Conservation (phyloP, 129 eudicot species). For the Apium graveolens region DNA sequence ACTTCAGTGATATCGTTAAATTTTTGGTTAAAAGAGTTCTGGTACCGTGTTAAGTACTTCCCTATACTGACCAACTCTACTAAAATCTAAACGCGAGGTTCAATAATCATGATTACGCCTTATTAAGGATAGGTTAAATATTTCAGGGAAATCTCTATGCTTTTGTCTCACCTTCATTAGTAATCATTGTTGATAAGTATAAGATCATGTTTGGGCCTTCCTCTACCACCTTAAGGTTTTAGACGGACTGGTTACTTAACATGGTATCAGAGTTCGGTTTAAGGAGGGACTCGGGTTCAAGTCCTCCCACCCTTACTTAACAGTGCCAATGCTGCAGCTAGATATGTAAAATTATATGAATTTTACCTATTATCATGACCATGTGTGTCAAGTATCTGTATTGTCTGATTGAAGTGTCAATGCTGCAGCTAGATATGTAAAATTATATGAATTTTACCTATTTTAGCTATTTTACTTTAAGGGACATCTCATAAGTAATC, state of each 20-base stretch:
- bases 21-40: neutral
- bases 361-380: constrained; percentile 7
- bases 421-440: neutral
- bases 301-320: too few species aligned
- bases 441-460: constrained; percentile 5
- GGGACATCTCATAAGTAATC: constrained; percentile 16
- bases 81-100: neutral
- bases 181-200: too few species aligned
- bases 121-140: neutral
- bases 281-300: too few species aligned
- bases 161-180: constrained; percentile 9
- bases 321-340: constrained; percentile 2
- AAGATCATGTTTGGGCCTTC: too few species aligned
- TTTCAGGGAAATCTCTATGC: neutral
- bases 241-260: too few species aligned
- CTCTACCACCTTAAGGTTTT: too few species aligned
- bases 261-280: too few species aligned
- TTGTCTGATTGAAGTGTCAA: constrained; percentile 12
- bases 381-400: neutral
- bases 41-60: neutral
- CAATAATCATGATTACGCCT: too few species aligned
- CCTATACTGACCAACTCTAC: neutral
- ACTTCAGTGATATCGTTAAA: too few species aligned
- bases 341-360: neutral
- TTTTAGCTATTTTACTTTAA: constrained; percentile 13